A percentile compares a stretch with the other conserved stretches of the same genome.
Evolutionary conservation across 371 early-diverging fungal genomes (phyloP).

Genomic region (Cladochytrium tenue): DNA sequence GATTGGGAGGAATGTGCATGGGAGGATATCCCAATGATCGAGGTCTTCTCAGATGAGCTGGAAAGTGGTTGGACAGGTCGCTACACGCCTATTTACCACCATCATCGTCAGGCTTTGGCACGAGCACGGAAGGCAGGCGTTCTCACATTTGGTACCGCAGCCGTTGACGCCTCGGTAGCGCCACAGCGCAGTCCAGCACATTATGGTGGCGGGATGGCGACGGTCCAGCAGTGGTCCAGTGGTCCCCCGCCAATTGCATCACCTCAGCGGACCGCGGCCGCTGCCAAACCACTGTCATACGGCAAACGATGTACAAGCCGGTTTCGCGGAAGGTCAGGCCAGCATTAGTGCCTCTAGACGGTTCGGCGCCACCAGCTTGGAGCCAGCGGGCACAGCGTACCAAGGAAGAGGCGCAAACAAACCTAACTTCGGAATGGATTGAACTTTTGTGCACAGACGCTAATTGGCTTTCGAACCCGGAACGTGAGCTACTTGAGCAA

Average conservation of each 20-base stretch:
- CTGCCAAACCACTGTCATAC: too few relatives aligned
- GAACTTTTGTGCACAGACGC: background rate
- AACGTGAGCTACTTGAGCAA: background rate
- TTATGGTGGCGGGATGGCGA: too few relatives aligned
- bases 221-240: background rate
- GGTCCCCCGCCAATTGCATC: too few relatives aligned
- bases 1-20: background rate
- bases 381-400: too few relatives aligned
- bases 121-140: too few relatives aligned
- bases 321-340: slow-evolving; percentile 19
- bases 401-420: background rate
- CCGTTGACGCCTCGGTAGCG: too few relatives aligned
- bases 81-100: too few relatives aligned
- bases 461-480: slow-evolving; percentile 3
- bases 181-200: too few relatives aligned
- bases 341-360: slow-evolving; percentile 7
- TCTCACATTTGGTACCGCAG: too few relatives aligned
- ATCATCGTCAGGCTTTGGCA: too few relatives aligned
- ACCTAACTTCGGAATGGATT: slow-evolving; percentile 4
- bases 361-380: slow-evolving; percentile 10
- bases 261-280: too few relatives aligned
- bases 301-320: slow-evolving; percentile 24
- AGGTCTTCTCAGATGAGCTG: background rate
- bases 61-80: too few relatives aligned
- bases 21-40: background rate